These are phyloP conservation scores for Fusarium lyarnte DNA, from an alignment of 2,329 filamentous ascomycete species.

Conservation along the genomic window DNA sequence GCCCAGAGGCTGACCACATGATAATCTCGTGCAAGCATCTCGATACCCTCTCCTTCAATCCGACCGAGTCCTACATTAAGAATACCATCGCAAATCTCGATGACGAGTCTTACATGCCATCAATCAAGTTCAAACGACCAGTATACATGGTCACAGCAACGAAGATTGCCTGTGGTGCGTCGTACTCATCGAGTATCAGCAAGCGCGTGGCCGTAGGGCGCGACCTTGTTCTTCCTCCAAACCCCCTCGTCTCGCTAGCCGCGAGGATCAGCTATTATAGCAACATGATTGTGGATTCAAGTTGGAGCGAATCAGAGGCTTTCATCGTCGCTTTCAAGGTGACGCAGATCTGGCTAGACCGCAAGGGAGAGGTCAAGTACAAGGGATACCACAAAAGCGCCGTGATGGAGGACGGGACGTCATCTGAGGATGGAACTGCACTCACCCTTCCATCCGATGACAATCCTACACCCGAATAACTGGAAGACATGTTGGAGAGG, in stretches of 20 bases:
- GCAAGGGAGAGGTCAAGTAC: not conserved
- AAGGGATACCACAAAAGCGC: not conserved
- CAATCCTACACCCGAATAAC: not conserved
- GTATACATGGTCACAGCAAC: not conserved
- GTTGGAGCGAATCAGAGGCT: accelerated
- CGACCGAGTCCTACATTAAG: not conserved
- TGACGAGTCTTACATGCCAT: accelerated
- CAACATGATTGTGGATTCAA: not conserved
- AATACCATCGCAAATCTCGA: accelerated
- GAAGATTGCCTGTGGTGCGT: not conserved
- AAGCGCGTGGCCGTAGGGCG: too few species aligned
- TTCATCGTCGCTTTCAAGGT: not conserved
- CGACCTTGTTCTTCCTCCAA: too few species aligned
- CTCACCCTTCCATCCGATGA: not conserved
- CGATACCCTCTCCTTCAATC: not conserved
- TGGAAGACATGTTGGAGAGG: too few species aligned
- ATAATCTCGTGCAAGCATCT: not conserved
- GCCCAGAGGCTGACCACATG: too few species aligned
- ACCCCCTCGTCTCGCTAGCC: too few species aligned
- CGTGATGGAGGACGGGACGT: not conserved
- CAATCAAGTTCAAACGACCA: not conserved
- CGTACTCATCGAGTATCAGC: not conserved
- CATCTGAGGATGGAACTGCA: accelerated
- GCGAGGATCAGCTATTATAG: too few species aligned
- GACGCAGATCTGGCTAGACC: not conserved